These are phyloP conservation scores for Cruciata laevipes DNA, from an alignment of 257 asterid species.

Conservation along the genomic window DNA sequence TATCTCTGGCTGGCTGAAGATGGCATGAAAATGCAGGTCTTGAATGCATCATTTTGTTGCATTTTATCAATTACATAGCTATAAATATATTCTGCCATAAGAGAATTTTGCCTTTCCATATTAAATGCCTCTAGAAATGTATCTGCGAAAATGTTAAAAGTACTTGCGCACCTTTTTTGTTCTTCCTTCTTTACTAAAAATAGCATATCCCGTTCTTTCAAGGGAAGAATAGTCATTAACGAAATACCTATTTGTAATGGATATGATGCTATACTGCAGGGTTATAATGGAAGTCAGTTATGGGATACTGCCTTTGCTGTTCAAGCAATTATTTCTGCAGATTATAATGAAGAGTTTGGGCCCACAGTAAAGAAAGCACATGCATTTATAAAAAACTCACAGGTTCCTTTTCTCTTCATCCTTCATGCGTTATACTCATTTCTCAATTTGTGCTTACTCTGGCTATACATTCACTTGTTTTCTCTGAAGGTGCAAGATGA, in stretches of 20 bases:
- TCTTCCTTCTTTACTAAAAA: not conserved
- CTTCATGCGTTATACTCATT: conserved; percentile 9
- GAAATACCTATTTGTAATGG: not conserved
- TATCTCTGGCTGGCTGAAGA: conserved; percentile 97
- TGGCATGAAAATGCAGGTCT: conserved; percentile 99
- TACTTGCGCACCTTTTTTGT: not conserved
- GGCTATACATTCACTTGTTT: conserved; percentile 13
- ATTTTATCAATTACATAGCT: not conserved
- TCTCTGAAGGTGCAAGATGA: conserved; percentile 66
- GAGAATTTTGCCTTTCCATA: not conserved
- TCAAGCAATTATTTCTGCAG: conserved; percentile 82
- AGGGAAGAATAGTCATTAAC: not conserved
- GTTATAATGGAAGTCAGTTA: conserved; percentile 92
- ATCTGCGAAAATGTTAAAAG: not conserved
- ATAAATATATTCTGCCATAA: not conserved
- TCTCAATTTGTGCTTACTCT: conserved; percentile 14
- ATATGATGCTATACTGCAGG: conserved; percentile 37
- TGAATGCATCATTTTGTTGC: not conserved
- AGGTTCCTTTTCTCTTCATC: conserved; percentile 39
- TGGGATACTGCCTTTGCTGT: conserved; percentile 89
- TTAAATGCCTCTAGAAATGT: not conserved
- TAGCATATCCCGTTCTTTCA: not conserved
- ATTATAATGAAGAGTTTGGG: conserved; percentile 62
- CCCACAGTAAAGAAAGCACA: conserved; percentile 70
- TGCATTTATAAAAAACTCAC: conserved; percentile 55